phyloP scores from a whole-genome alignment of 2,329 filamentous ascomycete genomes.

The Apiospora rasikravindrae region DNA sequence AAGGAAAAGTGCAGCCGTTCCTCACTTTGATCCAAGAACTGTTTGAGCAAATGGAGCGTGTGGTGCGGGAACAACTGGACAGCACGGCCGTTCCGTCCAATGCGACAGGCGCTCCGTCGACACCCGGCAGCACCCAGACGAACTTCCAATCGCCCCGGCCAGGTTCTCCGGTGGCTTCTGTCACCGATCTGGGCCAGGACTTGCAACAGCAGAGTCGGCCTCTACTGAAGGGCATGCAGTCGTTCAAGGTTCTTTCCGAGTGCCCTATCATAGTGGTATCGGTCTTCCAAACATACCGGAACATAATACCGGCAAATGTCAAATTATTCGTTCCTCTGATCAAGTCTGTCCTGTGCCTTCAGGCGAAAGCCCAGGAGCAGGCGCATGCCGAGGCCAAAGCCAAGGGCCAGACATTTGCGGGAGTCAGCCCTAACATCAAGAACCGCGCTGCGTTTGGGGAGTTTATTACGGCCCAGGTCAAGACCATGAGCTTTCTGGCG shows the following conservation, averaged over 20 bases:
- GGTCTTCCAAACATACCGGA: slow-evolving; percentile 91
- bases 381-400: slow-evolving; percentile 85
- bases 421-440: slow-evolving; percentile 91
- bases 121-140: slow-evolving; percentile 67
- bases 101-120: slow-evolving; percentile 67
- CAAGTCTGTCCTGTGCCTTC: slow-evolving; percentile 84
- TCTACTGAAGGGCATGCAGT: slow-evolving; percentile 92
- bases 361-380: slow-evolving; percentile 91
- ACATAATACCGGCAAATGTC: slow-evolving; percentile 81
- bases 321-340: slow-evolving; percentile 93
- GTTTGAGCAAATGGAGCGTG: slow-evolving; percentile 92
- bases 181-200: slow-evolving; percentile 81
- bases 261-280: slow-evolving; percentile 99
- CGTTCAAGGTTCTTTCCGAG: slow-evolving; percentile 97
- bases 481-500: slow-evolving; percentile 98
- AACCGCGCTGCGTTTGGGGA: slow-evolving; percentile 95
- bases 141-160: slow-evolving; percentile 88
- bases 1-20: slow-evolving; percentile 83
- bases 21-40: slow-evolving; percentile 92
- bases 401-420: slow-evolving; percentile 83
- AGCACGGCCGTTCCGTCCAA: slow-evolving; percentile 64
- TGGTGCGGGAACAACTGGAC: slow-evolving; percentile 95
- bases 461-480: slow-evolving; percentile 96
- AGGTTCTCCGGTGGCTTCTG: slow-evolving; percentile 84
- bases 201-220: slow-evolving; percentile 81